Conservation (phyloP, 345 rosid species). For the Eucalyptus curtisii region DNA sequence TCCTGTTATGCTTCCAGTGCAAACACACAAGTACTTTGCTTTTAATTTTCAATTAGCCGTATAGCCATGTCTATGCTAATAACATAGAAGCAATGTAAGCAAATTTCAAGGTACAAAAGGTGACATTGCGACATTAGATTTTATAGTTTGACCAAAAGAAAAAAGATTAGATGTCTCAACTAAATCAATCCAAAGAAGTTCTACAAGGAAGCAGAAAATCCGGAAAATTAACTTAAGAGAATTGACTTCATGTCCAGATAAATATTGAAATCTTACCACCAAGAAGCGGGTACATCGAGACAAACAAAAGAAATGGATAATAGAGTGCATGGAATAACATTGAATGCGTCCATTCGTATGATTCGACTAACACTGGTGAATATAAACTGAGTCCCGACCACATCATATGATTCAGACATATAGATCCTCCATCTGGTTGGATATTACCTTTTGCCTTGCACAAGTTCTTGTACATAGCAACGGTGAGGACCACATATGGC, state of each 20-base stretch:
- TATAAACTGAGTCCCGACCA: not conserved
- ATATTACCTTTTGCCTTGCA: not conserved
- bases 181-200: not conserved
- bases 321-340: not conserved
- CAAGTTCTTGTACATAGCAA: not conserved
- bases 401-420: not conserved
- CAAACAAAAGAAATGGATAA: not conserved
- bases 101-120: not conserved
- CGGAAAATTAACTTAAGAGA: not conserved
- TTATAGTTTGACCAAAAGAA: not conserved
- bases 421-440: not conserved
- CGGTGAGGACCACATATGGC: not conserved
- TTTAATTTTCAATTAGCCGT: not conserved
- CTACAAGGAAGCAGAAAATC: not conserved
- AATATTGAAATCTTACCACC: not conserved
- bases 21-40: not conserved
- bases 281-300: not conserved
- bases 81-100: not conserved
- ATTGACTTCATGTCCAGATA: not conserved
- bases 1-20: not conserved
- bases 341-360: not conserved
- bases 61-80: not conserved
- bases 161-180: not conserved
- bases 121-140: not conserved
- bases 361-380: not conserved